Conservation (phyloP, 768 basidiomycete species). For the Phaeotremella fagi region DNA sequence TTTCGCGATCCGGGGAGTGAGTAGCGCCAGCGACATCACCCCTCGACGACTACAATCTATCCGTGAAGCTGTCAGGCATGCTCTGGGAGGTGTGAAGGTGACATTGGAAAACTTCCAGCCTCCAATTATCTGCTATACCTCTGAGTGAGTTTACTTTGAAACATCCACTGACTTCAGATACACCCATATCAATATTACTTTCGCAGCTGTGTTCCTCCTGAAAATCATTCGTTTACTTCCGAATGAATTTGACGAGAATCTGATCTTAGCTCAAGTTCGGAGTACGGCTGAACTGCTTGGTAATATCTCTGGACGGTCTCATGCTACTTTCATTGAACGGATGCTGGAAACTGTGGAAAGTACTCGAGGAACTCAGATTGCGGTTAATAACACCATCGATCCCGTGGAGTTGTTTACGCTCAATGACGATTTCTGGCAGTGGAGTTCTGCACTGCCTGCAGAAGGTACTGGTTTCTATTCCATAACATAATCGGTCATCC, state of each 20-base stretch:
- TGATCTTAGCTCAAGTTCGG: neutral
- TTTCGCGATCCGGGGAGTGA: neutral
- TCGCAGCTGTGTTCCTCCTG: neutral
- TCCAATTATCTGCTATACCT: neutral
- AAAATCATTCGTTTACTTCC: neutral
- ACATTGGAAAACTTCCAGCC: neutral
- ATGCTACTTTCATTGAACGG: neutral
- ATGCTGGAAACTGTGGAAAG: neutral
- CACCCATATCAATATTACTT: neutral
- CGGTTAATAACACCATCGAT: too few relatives aligned
- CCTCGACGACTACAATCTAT: neutral
- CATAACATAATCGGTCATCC: too few relatives aligned
- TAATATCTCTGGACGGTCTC: neutral
- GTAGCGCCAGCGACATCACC: neutral
- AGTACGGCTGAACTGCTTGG: neutral
- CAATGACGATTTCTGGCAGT: neutral
- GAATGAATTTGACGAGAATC: neutral
- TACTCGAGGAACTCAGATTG: neutral
- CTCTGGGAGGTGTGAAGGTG: neutral
- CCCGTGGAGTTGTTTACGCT: neutral
- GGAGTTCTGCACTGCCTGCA: neutral
- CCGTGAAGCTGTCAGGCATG: neutral
- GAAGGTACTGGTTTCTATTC: neutral
- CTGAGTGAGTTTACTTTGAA: neutral
- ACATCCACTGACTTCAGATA: neutral